These are phyloP conservation scores for Lipomyces mesembrius DNA, from an alignment of 805 yeast genomes.

Conservation along the genomic window DNA sequence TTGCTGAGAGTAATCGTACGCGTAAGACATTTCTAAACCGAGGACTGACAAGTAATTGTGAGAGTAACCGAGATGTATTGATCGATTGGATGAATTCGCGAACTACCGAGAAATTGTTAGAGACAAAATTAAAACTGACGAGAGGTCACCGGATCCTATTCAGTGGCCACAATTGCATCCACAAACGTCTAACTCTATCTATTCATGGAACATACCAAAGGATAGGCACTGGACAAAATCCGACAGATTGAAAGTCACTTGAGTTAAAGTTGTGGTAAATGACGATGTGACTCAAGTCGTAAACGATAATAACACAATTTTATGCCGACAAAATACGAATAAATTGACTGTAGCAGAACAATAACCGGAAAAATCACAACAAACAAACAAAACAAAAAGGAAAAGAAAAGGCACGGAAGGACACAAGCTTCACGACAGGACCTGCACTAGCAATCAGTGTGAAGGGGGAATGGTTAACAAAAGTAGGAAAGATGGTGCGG, in stretches of 20 bases:
- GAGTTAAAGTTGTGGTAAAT: neutral
- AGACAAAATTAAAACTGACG: neutral
- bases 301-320: slow-evolving; percentile 1
- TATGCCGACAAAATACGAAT: slow-evolving; percentile 7
- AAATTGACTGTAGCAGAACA: slow-evolving; percentile 4
- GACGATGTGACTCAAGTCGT: neutral
- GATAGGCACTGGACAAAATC: neutral
- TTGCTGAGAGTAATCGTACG: slow-evolving; percentile 38
- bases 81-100: neutral
- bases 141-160: neutral
- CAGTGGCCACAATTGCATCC: neutral
- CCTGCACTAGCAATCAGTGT: slow-evolving; percentile 1
- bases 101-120: neutral
- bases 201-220: neutral
- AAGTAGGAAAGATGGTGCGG: slow-evolving; percentile 11
- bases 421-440: neutral
- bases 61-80: neutral
- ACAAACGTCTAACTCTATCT: neutral
- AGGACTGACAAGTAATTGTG: neutral
- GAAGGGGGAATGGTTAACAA: slow-evolving; percentile 13
- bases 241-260: neutral
- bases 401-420: neutral
- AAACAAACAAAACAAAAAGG: slow-evolving; percentile 7
- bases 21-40: slow-evolving; percentile 31
- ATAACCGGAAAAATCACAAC: slow-evolving; percentile 7